These are phyloP conservation scores for Cyclotella kingstonii DNA, from an alignment of 108 stramenopile species.

Conservation along the genomic window DNA sequence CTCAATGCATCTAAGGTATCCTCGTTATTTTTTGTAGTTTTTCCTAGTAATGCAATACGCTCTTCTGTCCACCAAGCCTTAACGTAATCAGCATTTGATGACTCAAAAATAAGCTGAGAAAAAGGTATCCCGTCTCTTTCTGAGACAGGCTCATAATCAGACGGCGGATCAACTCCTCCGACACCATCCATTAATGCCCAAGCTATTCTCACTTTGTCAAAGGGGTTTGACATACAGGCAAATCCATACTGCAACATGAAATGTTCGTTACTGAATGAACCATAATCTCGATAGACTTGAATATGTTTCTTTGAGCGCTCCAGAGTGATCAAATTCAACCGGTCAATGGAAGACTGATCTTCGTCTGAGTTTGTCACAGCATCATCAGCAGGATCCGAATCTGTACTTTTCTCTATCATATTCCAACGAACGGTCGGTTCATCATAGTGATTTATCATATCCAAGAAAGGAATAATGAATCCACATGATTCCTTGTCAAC, in stretches of 20 bases:
- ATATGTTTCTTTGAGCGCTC: constrained; percentile 73
- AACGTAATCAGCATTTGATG: constrained; percentile 50
- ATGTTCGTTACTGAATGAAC: constrained; percentile 56
- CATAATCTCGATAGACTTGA: constrained; percentile 73
- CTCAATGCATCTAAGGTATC: constrained; percentile 58
- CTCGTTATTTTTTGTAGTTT: constrained; percentile 49
- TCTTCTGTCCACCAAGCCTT: constrained; percentile 85
- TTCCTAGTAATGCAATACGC: constrained; percentile 65
- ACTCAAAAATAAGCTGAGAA: constrained; percentile 62
- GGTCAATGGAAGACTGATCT: constrained; percentile 11
- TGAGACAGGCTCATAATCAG: constrained; percentile 47
- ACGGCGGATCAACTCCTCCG: constrained; percentile 57
- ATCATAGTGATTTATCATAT: constrained; percentile 87
- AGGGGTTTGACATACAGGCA: constrained; percentile 65
- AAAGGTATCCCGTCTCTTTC: constrained; percentile 28
- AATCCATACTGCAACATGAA: constrained; percentile 82
- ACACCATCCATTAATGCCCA: constrained; percentile 81
- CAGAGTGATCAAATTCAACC: constrained; percentile 37
- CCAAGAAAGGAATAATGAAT: constrained; percentile 81
- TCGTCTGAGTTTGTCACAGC: constrained; percentile 19
- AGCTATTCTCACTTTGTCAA: constrained; percentile 66
- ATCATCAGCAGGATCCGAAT: constrained; percentile 2
- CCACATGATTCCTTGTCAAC: constrained; percentile 80
- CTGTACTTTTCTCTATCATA: background rate
- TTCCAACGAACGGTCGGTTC: constrained; percentile 69